Base-by-base conservation (phyloP, 2,329 filamentous ascomycete species). In the Parafenestella ontariensis region DNA sequence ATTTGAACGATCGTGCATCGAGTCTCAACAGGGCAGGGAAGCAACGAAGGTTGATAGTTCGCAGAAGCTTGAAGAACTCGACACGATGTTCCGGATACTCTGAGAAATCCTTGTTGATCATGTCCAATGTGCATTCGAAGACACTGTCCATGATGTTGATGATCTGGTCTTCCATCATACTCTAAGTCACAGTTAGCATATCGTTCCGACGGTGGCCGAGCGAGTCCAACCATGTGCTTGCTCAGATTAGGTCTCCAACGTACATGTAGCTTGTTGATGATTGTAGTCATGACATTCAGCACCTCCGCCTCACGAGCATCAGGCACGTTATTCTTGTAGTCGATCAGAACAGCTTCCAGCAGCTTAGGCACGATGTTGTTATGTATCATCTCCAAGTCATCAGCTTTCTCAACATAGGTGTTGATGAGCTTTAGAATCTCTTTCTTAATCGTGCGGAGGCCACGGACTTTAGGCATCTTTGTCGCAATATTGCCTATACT, bases 61-160 rank as follows among this genome's bases (percentile, higher is more conserved):
- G 87, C 33, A 99, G 84, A 21, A 99, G 86, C 78, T 96, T 97
- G 85, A 99, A 99, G 78, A 99, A 99, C 77, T 98, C 94, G n/a
- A 99, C 95, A 53, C 96, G 90, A 75, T 99, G 95, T 76, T 99
- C 95, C 0, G 95, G 95, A 76, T 96, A 99, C 74, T 99, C 95
- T 42, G 96, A 97, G 78, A 99, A 99, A 78, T 99, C 95, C 81
- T 99, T 99, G 86, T 98, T 99, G 81, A 99, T 99, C 95, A 99
- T 99, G 70, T 96, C 92, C 52, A 99, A 83, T 3, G 95, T 99
- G 81, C 94, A 98, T 77, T 98, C 94, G 70, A 99, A 99, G 23
- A 99, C 92, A 65, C 94, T 96, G 77, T 98, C 93, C 91, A 99
- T 96, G 71, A 99, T 98, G 44, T 89, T 89, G 9, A 95, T 92